Evolutionary conservation across 2,329 filamentous ascomycete species (phyloP).

Genomic region (Seiridium unicorne): DNA sequence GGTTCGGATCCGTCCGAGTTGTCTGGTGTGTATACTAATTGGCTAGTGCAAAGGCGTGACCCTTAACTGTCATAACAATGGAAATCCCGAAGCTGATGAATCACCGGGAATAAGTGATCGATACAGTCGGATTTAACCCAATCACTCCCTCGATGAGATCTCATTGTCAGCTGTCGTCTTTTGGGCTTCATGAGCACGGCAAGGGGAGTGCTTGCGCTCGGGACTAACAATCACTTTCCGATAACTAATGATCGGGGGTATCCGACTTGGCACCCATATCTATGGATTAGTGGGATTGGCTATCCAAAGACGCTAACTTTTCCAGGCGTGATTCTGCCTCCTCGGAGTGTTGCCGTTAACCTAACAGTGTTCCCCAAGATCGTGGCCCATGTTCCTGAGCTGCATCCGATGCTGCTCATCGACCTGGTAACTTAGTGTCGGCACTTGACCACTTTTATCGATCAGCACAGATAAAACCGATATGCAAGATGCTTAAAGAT

Average conservation of each 20-base stretch:
- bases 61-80: background rate
- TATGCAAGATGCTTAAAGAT: background rate
- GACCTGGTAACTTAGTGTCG: background rate
- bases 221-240: background rate
- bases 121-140: background rate
- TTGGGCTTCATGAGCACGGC: too few relatives aligned
- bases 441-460: background rate
- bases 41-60: background rate
- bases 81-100: background rate
- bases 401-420: background rate
- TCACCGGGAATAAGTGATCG: background rate
- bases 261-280: slow-evolving; percentile 2
- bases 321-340: background rate
- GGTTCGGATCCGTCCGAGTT: slow-evolving; percentile 3
- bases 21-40: background rate
- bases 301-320: background rate
- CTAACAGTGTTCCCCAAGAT: background rate
- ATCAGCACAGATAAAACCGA: background rate
- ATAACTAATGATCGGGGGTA: background rate
- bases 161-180: too few relatives aligned
- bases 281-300: background rate
- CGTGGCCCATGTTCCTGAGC: background rate
- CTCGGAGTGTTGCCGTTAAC: background rate
- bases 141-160: background rate
- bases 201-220: background rate